Conservation (phyloP, 2,329 filamentous ascomycete genomes). For the Penicillium sumatraense region DNA sequence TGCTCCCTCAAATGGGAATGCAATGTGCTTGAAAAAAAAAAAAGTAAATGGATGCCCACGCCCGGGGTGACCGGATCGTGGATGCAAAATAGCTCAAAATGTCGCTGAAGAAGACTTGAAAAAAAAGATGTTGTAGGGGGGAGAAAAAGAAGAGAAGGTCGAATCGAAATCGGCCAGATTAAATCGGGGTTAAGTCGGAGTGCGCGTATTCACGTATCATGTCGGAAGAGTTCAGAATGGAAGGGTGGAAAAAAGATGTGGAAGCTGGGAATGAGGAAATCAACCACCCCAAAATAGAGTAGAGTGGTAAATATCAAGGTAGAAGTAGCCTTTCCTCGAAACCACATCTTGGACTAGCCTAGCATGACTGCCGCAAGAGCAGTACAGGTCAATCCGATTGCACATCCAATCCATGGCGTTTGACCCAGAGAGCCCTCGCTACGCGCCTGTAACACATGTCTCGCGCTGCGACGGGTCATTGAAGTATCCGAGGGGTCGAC, state of each 20-base stretch:
- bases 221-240: slow-evolving; percentile 13
- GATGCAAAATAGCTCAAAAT: slow-evolving; percentile 24
- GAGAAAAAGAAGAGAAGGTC: slow-evolving; percentile 2
- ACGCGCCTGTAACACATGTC: slow-evolving; percentile 36
- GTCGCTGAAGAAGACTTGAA: slow-evolving; percentile 26
- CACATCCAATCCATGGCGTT: slow-evolving; percentile 48
- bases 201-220: slow-evolving; percentile 24
- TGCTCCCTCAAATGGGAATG: slow-evolving; percentile 32
- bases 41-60: slow-evolving; percentile 19
- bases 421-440: slow-evolving; percentile 46
- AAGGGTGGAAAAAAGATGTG: slow-evolving; percentile 1
- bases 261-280: not conserved
- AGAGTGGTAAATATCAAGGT: too few relatives aligned
- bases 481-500: slow-evolving; percentile 7
- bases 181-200: slow-evolving; percentile 11
- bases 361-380: slow-evolving; percentile 45
- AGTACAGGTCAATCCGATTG: slow-evolving; percentile 45
- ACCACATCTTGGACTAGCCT: slow-evolving; percentile 27
- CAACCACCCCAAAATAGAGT: not conserved
- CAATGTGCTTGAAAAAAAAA: slow-evolving; percentile 23
- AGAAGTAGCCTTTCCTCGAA: slow-evolving; percentile 10
- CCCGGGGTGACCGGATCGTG: slow-evolving; percentile 17
- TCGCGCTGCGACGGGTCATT: slow-evolving; percentile 17
- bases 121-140: not conserved
- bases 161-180: slow-evolving; percentile 6